Evolutionary conservation across 2,329 filamentous ascomycete species (phyloP), one percentile per base, ranked within the genome.

Genomic region (Coniochaeta hoffmannii): DNA sequence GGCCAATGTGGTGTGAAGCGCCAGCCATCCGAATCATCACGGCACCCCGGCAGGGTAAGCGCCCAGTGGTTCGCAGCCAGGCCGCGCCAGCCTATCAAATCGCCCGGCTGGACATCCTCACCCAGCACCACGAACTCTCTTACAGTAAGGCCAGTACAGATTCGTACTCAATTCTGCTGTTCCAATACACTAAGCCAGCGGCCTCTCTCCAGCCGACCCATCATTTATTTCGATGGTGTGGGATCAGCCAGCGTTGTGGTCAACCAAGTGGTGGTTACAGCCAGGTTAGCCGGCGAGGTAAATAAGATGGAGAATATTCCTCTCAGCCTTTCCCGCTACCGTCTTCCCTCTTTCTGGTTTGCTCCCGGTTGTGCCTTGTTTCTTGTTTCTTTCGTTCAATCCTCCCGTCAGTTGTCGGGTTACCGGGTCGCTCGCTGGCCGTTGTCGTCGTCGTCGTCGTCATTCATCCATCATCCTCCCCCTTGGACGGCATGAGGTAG

Each of bases 41-140:
- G 57, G 60, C 59, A 66, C 70, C 72, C 72, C 65, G 63, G 71
- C 65, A 69, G 68, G 64, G 67, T 75, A 76, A 75, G 74, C 74
- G 74, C 74, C 74, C 68, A 75, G 71, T 76, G 74, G 74, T 63
- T 68, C 66, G 67, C 66, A 65, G 64, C 63, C 63, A 62, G 63
- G 58, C 62, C 62, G 55, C 60, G 62, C 58, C 66, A 68, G 68
- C 75, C 74, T 75, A 77, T 77, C 74, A 76, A 62, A 65, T 64
- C 30, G 11, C 12, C 56, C 38, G 60, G 57, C 61, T 59, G 58
- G 67, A 66, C 66, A 64, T 68, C 63, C 64, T 65, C 66, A 61
- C 66, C 63, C 59, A 68, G 63, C 56, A 60, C 61, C 49, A 50
- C 30, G 28, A 50, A 50, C 49, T 50, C 63, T 64, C 61, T 64